Evolutionary conservation across 116 monocot species (phyloP).

Genomic region (Iris pallida): DNA sequence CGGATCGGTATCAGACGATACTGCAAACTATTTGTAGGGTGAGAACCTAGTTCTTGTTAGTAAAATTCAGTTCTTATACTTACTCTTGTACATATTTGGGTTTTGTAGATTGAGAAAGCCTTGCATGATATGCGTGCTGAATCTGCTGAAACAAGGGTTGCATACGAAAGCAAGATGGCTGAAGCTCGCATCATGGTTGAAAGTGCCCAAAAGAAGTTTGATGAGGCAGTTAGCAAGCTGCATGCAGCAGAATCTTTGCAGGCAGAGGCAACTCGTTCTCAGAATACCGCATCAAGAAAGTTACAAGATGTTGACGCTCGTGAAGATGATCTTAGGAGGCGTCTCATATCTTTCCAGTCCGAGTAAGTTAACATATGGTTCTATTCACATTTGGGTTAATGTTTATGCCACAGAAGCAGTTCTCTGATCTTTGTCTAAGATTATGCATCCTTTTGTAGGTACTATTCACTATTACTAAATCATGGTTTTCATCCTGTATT

Average conservation of each 20-base stretch:
- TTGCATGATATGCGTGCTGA: constrained; percentile 81
- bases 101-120: constrained; percentile 76
- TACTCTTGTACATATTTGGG: neutral
- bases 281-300: constrained; percentile 47
- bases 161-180: constrained; percentile 66
- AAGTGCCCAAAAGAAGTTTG: constrained; percentile 55
- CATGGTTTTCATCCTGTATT: too few relatives aligned
- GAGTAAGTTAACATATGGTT: constrained; percentile 45
- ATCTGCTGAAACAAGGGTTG: constrained; percentile 75
- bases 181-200: constrained; percentile 58
- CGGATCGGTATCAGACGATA: too few relatives aligned
- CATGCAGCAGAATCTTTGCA: constrained; percentile 52
- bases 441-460: too few relatives aligned
- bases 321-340: constrained; percentile 86
- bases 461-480: too few relatives aligned
- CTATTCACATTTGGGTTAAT: too few relatives aligned
- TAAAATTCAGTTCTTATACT: neutral
- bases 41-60: too few relatives aligned
- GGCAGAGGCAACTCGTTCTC: constrained; percentile 60
- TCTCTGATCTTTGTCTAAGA: too few relatives aligned
- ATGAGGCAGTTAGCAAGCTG: constrained; percentile 68
- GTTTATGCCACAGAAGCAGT: too few relatives aligned
- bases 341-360: constrained; percentile 35
- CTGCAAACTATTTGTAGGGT: too few relatives aligned
- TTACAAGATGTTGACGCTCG: constrained; percentile 85